Base-by-base conservation (phyloP, 768 basidiomycete species). In the Boletus huronensis region DNA sequence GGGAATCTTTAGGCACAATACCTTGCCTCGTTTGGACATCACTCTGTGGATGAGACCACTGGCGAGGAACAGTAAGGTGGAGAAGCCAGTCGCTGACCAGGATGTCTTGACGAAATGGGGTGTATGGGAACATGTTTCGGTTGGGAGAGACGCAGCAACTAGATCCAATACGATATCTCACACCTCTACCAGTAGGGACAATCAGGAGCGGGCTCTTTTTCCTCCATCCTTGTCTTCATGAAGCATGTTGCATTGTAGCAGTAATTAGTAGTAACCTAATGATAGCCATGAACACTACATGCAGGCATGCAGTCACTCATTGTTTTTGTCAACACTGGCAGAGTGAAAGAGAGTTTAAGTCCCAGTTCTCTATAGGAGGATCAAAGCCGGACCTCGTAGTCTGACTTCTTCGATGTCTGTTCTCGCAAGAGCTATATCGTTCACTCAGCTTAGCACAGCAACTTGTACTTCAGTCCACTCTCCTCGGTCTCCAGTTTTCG, bases 81-180 rank as follows among this genome's bases (percentile, higher is more conserved):
- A 58, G 19, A 23, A 11, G 3, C 10, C 32, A 3, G 31, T 9
- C 16, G 19, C 19, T 3, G 49, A 52, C 16, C 50, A 50, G 26
- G 66, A 66, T 19, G 10, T 54, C 45, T 44, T 68, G 50, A 68
- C 66, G 45, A 31, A 46, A 43, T 60, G 56, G 60, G 58, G 58
- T 10, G 53, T 66, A 42, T 66, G 66, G 65, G 51, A 63, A 16
- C 55, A 58, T 11, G 34, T 59, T 11, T 16, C 48, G n/a, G 47
- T 21, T 35, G 56, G 47, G 16, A 51, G 17, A 38, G 13, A 25
- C 7, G 3, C 25, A 3, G 7, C 21, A 17, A 29, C 23, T 29
- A 19, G 29, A 13, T 31, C 19, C 29, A 14, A 38, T 31, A 16
- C 40, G 38, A 36, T 49, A 21, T 28, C 41, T 45, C 32, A 14